Base-by-base conservation (phyloP, 768 basidiomycete species). In the Lentinula raphanica region DNA sequence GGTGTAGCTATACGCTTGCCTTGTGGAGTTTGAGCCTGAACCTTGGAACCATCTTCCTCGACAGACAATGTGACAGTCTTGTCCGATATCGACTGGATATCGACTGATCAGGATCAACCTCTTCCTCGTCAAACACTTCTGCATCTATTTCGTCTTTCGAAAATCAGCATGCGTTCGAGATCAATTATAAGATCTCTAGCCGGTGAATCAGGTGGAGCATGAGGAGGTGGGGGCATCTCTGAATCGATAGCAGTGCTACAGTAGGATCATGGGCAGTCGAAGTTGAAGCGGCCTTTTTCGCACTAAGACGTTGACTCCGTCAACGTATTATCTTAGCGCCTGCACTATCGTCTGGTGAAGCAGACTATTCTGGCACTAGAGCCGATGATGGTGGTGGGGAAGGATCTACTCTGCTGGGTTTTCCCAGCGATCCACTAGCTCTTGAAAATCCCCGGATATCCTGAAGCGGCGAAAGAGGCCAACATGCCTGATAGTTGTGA, bases 21-120 rank as follows among this genome's bases (percentile, higher is more conserved):
- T 63, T 98, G 94, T 3, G 97, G 95, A 0, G 97, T 98, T 69
- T 97, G 92, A 1, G 95, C 97, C 67, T 94, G 93, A 8, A 98
- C 82, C 69, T 89, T 92, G n/a, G 89, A 87, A 7, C 94, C 95
- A 71, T 96, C 94, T 73, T 92, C 88, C 19, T 81, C 83, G 11
- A 96, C 83, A 11, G 89, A 86, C 27, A 98, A 74, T 29, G 86
- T 92, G 44, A 97, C 87, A 0, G 94, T 94, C 72, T 89, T 94
- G 61, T 96, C 94, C 11, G 83, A 75, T 5, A 84, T 74, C n/a
- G n/a, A n/a, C n/a, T n/a, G n/a, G n/a, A n/a, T n/a, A n/a, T n/a
- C n/a, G 81, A 79, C 48, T 77, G 77, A 65, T 92, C 90, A 17
- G 81, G 82, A 59, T 94, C 89, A 45, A 86, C 84, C 25, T 58